Conservation (phyloP, 345 rosid species). For the Rhodamnia argentea region DNA sequence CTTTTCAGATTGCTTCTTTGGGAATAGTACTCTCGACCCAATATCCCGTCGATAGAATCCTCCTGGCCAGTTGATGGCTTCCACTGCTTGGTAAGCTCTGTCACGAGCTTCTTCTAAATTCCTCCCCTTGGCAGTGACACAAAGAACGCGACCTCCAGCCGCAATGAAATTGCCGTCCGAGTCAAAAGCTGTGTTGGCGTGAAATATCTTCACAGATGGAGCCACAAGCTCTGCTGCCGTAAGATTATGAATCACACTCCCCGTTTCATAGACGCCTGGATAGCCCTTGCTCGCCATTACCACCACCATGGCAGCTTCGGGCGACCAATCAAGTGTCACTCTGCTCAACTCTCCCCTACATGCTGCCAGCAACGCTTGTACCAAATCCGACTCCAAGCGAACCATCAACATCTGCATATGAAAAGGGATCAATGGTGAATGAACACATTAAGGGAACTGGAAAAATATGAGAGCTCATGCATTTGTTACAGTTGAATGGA, state of each 20-base stretch:
- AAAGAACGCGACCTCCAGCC: slow-evolving; percentile 78
- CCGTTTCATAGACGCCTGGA: slow-evolving; percentile 72
- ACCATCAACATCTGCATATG: slow-evolving; percentile 64
- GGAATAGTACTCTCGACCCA: slow-evolving; percentile 90
- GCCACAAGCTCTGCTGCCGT: slow-evolving; percentile 60
- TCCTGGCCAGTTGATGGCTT: slow-evolving; percentile 73
- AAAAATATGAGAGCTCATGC: neutral
- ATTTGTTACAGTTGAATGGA: neutral
- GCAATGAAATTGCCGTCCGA: slow-evolving; percentile 53
- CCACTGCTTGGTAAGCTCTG: slow-evolving; percentile 53
- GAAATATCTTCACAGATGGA: slow-evolving; percentile 61
- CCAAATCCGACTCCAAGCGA: slow-evolving; percentile 75
- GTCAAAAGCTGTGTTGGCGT: slow-evolving; percentile 65
- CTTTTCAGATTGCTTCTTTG: slow-evolving; percentile 22
- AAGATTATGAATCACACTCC: slow-evolving; percentile 49
- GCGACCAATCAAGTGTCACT: slow-evolving; percentile 68
- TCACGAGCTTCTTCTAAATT: slow-evolving; percentile 73
- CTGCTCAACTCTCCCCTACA: slow-evolving; percentile 60
- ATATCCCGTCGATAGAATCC: slow-evolving; percentile 73
- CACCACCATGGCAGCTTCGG: slow-evolving; percentile 82
- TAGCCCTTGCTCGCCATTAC: slow-evolving; percentile 96
- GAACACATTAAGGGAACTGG: neutral
- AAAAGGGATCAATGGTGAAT: neutral
- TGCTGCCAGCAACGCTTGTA: slow-evolving; percentile 67
- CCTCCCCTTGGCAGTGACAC: slow-evolving; percentile 66